Evolutionary conservation across 2,329 filamentous ascomycete genomes (phyloP), one percentile per base, ranked within the genome.

Genomic region (Dryadomyces quercus-mongolicae): DNA sequence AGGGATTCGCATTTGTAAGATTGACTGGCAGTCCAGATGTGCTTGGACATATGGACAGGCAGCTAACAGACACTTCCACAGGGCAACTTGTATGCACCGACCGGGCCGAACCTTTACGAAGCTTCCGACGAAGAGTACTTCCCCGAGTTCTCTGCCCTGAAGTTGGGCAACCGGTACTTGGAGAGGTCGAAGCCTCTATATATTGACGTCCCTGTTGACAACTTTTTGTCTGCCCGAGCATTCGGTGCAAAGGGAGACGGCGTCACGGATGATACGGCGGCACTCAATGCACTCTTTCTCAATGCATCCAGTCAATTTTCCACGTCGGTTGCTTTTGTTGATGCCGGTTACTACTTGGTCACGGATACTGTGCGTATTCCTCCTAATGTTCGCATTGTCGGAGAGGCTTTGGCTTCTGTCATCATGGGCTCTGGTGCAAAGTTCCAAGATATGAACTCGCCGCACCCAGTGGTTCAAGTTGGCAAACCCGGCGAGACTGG

Each of bases 141-240:
- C 70, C 66, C 60, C 21, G 58, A 84, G 74, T 68, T 82, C 73
- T 47, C 66, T 64, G 46, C 66, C 62, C 78, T 92, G 2, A 70
- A 86, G 2, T 70, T 76, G 47, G 67, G 68, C 15, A 64, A 64
- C 16, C 69, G 73, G 22, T 81, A 87, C 65, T 90, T 86, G 64
- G 82, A 86, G 62, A 80, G 84, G 18, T 85, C 86, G 60, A 89
- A 87, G 74, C 88, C 88, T 6, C 80, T 88, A 60, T 94, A 93
- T 64, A 77, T 82, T 54, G 67, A 74, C 31, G 62, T 83, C 3
- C 69, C 80, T 0, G 73, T 74, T 1, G 73, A 72, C 2, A 72
- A 75, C 7, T 89, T 93, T 64, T 65, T 88, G 61, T 86, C 81
- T 55, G 81, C 88, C 62, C 86, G 86, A 60, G 73, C 72, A 15